These are phyloP conservation scores for Epichloe gansuensis DNA, from an alignment of 2,329 filamentous ascomycete species.

Conservation along the genomic window DNA sequence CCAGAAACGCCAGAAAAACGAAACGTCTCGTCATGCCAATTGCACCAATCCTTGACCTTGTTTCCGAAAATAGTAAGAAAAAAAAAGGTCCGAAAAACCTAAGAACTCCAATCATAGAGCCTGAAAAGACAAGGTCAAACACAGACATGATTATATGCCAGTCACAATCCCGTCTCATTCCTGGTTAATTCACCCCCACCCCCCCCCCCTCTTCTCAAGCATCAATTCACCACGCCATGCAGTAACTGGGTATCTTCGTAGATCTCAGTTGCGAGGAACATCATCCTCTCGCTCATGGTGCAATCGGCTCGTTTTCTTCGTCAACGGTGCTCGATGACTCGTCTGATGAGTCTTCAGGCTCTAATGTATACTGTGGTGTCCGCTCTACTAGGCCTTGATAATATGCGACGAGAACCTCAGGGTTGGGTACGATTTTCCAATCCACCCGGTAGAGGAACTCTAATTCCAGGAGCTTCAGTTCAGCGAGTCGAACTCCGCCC, in stretches of 20 bases:
- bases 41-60: neutral
- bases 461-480: constrained; percentile 81
- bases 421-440: constrained; percentile 94
- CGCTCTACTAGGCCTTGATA: constrained; percentile 74
- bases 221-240: neutral
- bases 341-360: constrained; percentile 22
- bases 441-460: constrained; percentile 88
- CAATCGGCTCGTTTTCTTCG: constrained; percentile 20
- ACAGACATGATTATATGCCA: neutral
- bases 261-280: constrained; percentile 1
- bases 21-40: neutral
- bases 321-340: constrained; percentile 10
- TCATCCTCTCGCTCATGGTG: constrained; percentile 10
- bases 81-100: neutral
- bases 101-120: neutral
- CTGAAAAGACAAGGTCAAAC: neutral
- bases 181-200: neutral
- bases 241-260: constrained; percentile 7
- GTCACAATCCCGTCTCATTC: neutral
- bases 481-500: constrained; percentile 78
- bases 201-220: neutral
- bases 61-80: neutral
- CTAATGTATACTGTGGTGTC: constrained; percentile 41
- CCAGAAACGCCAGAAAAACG: neutral
- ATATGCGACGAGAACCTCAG: constrained; percentile 86